phyloP scores from a whole-genome alignment of 78 protist species.

The Cavenderia fasciculata region DNA sequence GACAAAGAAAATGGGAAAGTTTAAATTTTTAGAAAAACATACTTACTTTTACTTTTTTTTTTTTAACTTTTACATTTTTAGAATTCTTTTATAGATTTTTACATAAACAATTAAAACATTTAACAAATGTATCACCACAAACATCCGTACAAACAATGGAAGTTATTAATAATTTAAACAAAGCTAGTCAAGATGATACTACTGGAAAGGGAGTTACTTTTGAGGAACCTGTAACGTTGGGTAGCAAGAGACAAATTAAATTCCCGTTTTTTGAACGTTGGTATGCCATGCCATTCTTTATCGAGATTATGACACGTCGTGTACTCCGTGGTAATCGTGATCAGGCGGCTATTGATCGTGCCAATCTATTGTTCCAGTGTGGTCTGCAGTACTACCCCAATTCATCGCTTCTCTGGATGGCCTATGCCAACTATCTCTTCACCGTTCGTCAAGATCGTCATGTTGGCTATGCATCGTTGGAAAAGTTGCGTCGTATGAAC shows the following conservation, averaged over 20 bases:
- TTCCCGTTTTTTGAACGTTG: slow-evolving; percentile 26
- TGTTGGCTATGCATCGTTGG: slow-evolving; percentile 64
- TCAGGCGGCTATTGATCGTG: slow-evolving; percentile 23
- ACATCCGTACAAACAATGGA: too few relatives aligned
- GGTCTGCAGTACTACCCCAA: slow-evolving; percentile 73
- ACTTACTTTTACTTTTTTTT: too few relatives aligned
- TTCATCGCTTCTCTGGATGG: slow-evolving; percentile 53
- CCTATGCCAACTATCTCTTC: slow-evolving; percentile 50
- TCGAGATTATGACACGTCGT: slow-evolving; percentile 55
- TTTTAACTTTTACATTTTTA: too few relatives aligned
- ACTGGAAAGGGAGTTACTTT: too few relatives aligned
- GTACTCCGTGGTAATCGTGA: not conserved
- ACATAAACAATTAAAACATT: too few relatives aligned
- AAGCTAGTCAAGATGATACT: too few relatives aligned
- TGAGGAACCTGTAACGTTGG: not conserved
- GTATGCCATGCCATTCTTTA: slow-evolving; percentile 12
- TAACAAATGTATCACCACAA: too few relatives aligned
- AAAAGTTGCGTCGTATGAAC: slow-evolving; percentile 31
- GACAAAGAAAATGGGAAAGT: too few relatives aligned
- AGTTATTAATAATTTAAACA: too few relatives aligned
- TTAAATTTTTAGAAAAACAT: too few relatives aligned
- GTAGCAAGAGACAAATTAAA: slow-evolving; percentile 19
- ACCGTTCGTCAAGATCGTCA: slow-evolving; percentile 60
- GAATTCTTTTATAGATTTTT: too few relatives aligned
- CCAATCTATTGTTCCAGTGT: slow-evolving; percentile 59